Conservation (phyloP, 2,329 filamentous ascomycete genomes). For the Corynespora cassiicola region DNA sequence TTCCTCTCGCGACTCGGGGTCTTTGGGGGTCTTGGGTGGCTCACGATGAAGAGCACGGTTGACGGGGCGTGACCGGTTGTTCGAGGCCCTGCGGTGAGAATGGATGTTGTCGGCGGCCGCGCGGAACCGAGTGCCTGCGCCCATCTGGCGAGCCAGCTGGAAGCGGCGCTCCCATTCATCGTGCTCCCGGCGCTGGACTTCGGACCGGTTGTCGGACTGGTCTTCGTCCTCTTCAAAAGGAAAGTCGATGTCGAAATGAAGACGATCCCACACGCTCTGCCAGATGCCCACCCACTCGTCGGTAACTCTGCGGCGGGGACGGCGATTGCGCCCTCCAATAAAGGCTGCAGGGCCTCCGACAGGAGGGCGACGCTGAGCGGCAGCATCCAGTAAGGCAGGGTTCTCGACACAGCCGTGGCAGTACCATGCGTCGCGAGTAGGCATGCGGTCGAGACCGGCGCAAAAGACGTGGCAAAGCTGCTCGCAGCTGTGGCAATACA, state of each 20-base stretch:
- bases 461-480: slow-evolving; percentile 91
- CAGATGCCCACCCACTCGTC: slow-evolving; percentile 75
- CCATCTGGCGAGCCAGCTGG: slow-evolving; percentile 80
- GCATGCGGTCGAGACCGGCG: slow-evolving; percentile 79
- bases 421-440: slow-evolving; percentile 79
- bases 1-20: slow-evolving; percentile 80
- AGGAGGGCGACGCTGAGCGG: slow-evolving; percentile 29
- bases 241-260: slow-evolving; percentile 82
- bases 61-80: slow-evolving; percentile 49
- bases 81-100: slow-evolving; percentile 26
- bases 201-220: slow-evolving; percentile 64
- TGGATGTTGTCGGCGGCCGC: slow-evolving; percentile 70
- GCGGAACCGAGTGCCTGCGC: slow-evolving; percentile 75
- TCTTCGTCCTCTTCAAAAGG: slow-evolving; percentile 77
- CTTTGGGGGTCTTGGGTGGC: slow-evolving; percentile 54
- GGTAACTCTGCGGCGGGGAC: slow-evolving; percentile 38
- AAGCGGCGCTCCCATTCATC: slow-evolving; percentile 84
- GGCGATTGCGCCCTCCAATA: slow-evolving; percentile 34
- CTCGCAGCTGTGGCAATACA: slow-evolving; percentile 92
- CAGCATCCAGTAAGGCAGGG: slow-evolving; percentile 45
- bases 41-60: slow-evolving; percentile 40
- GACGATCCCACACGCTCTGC: slow-evolving; percentile 84
- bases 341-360: slow-evolving; percentile 39
- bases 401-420: slow-evolving; percentile 77
- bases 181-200: slow-evolving; percentile 63